Percentiles rank a stretch among this genome's conserved stretches.
Evolutionary conservation across 768 basidiomycete genomes (phyloP).

Genomic region (Russula lepida): DNA sequence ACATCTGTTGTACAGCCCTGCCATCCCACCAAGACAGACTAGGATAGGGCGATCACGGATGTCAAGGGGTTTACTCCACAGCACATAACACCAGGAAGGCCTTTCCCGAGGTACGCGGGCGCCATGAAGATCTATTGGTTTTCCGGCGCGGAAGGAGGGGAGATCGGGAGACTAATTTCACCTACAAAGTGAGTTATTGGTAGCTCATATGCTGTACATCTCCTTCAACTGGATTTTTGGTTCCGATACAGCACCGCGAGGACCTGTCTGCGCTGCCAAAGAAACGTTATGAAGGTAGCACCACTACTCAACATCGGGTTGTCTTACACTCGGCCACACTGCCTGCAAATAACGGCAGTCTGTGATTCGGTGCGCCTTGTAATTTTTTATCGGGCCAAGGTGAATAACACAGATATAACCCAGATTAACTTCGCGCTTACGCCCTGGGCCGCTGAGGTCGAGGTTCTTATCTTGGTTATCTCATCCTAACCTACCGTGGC

Average conservation of each 20-base stretch:
- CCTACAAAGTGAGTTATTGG: background rate
- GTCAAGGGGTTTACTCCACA: background rate
- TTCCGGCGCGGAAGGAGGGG: background rate
- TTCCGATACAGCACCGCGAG: background rate
- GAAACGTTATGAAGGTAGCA: background rate
- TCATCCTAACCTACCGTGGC: background rate
- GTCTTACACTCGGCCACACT: background rate
- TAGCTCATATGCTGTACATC: background rate
- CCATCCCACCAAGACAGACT: background rate
- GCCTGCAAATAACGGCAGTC: background rate
- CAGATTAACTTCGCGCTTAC: background rate
- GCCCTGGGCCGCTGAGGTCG: background rate
- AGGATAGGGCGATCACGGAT: background rate
- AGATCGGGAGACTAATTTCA: background rate
- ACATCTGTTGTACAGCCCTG: background rate
- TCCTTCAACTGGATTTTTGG: background rate
- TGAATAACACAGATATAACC: background rate
- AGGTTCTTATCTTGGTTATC: slow-evolving; percentile 8
- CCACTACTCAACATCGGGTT: background rate
- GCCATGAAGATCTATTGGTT: background rate
- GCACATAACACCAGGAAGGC: background rate
- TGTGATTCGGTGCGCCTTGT: background rate
- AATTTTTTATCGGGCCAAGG: background rate
- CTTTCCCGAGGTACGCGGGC: background rate
- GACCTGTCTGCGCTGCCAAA: background rate